These are phyloP conservation scores for Umbellularia californica DNA, from an alignment of 164 flowering plant genomes.

Conservation along the genomic window DNA sequence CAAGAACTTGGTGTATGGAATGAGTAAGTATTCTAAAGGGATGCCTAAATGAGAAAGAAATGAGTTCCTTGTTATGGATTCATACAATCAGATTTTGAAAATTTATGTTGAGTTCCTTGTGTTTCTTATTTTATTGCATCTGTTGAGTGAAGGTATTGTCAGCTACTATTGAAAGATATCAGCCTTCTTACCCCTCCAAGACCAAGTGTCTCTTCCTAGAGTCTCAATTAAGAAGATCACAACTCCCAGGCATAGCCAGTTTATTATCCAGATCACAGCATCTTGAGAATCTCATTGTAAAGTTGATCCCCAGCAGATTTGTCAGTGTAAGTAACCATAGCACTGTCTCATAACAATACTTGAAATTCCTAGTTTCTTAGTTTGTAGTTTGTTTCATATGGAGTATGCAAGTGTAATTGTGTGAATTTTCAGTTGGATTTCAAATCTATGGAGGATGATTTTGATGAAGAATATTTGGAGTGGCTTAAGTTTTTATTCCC, in stretches of 20 bases:
- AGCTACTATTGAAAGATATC: neutral
- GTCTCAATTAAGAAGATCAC: neutral
- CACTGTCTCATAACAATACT: neutral
- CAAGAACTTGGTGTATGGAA: no score
- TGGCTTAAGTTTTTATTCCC: neutral
- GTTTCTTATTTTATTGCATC: neutral
- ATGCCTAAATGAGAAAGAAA: no score
- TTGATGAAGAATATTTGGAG: neutral
- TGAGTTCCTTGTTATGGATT: no score
- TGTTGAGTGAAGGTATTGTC: neutral
- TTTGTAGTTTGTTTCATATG: neutral
- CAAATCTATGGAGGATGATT: neutral
- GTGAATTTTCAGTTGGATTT: neutral
- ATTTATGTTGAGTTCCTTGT: neutral
- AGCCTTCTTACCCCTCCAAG: neutral
- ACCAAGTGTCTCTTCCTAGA: neutral
- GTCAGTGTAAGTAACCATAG: neutral
- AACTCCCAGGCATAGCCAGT: neutral
- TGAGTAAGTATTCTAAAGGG: no score
- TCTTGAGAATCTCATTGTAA: constrained; percentile 2
- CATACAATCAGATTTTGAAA: neutral
- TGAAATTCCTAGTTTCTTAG: neutral
- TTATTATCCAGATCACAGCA: neutral
- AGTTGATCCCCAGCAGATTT: neutral
- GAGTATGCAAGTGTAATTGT: neutral